Evolutionary conservation across 164 flowering plant genomes (phyloP).

Genomic region (Umbellularia californica): DNA sequence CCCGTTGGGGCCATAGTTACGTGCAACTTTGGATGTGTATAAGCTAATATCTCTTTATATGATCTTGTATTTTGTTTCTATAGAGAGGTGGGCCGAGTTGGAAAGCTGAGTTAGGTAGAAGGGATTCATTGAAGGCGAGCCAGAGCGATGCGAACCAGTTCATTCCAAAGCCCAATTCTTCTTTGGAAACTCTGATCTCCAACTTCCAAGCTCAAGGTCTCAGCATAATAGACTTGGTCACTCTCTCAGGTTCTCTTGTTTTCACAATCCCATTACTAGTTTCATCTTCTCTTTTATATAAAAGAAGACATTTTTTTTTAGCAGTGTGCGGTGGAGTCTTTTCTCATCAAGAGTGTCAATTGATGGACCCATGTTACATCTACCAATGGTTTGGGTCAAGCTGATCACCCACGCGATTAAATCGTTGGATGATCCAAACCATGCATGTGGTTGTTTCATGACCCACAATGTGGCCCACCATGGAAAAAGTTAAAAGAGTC

Average conservation of each 20-base stretch:
- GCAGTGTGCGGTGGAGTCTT: no score
- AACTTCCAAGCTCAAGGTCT: conserved; percentile 65
- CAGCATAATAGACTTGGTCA: conserved; percentile 50
- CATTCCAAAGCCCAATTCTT: conserved; percentile 63
- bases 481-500: no score
- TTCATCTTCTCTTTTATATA: no score
- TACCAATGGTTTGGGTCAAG: neutral
- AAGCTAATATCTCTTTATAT: no score
- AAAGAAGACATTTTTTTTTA: no score
- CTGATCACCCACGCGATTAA: neutral
- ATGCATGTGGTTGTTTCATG: neutral
- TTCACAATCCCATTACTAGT: neutral
- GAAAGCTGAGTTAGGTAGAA: conserved; percentile 64
- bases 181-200: conserved; percentile 48
- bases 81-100: conserved; percentile 87
- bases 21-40: no score
- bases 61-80: neutral
- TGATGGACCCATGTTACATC: no score
- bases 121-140: conserved; percentile 62
- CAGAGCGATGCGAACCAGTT: conserved; percentile 54
- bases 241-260: conserved; percentile 53
- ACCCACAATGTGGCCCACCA: no score
- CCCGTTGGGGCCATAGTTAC: no score
- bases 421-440: neutral
- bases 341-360: no score